Conservation (phyloP, 1,284 basidiomycete species). For the Stereum hirsutum region DNA sequence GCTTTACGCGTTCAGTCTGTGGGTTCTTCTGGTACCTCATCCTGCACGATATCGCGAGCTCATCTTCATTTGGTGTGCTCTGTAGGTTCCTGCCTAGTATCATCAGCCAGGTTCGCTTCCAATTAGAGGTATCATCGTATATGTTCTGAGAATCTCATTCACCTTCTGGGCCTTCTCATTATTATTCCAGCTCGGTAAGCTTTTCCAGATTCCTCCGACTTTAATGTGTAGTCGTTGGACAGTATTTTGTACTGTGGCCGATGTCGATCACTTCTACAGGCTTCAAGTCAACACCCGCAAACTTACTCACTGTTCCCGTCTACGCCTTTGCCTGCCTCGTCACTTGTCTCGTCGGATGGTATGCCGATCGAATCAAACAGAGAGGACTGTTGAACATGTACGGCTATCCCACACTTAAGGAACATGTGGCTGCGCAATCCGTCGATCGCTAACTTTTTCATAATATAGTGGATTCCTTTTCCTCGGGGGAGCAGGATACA, state of each 20-base stretch:
- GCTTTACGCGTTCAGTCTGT: conserved; percentile 42
- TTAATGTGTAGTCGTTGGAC: no score
- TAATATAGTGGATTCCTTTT: neutral
- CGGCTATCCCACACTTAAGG: conserved; percentile 9
- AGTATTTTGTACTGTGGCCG: neutral
- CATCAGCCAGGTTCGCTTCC: conserved; percentile 31
- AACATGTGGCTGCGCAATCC: no score
- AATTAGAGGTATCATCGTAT: no score
- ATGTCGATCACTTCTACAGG: conserved; percentile 18
- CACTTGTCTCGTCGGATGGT: conserved; percentile 36
- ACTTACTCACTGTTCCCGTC: conserved; percentile 42
- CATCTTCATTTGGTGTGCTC: no score
- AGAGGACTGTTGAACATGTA: conserved; percentile 40
- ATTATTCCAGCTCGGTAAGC: conserved; percentile 3
- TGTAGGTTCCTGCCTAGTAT: conserved; percentile 52
- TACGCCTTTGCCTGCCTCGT: conserved; percentile 41
- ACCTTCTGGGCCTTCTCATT: neutral
- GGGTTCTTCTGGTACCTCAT: no score
- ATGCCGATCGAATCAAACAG: conserved; percentile 34
- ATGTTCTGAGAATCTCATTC: no score
- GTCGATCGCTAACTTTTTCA: no score
- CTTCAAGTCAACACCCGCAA: conserved; percentile 39
- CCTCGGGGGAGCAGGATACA: conserved; percentile 38
- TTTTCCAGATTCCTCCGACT: no score
- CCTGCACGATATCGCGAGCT: no score